Evolutionary conservation across 495 filamentous ascomycete species (phyloP).

Genomic region (Chaetomidium leptoderma): DNA sequence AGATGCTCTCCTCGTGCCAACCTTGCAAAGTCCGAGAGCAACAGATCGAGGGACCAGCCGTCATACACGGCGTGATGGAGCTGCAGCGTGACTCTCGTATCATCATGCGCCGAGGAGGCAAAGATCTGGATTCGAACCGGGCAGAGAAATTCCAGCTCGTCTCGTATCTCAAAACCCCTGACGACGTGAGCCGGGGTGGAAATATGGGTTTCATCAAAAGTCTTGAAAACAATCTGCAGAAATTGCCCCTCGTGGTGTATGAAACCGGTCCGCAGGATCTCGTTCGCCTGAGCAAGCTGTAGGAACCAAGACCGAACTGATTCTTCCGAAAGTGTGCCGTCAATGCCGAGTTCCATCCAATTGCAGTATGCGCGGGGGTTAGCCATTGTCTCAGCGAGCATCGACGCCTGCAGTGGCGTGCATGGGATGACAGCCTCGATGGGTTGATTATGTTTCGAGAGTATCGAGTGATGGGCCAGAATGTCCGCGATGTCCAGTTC

Average conservation of each 20-base stretch:
- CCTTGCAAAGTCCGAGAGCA: constrained; percentile 58
- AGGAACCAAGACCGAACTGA: constrained; percentile 46
- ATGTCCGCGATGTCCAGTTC: background rate
- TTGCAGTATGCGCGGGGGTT: constrained; percentile 64
- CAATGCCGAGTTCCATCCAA: constrained; percentile 59
- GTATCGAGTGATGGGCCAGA: background rate
- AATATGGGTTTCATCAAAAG: constrained; percentile 42
- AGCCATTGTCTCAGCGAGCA: constrained; percentile 64
- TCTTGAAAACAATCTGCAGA: constrained; percentile 59
- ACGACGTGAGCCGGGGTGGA: constrained; percentile 18
- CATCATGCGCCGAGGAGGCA: constrained; percentile 9
- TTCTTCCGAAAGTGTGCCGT: constrained; percentile 23
- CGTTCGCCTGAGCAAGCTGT: constrained; percentile 50
- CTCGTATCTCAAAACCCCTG: constrained; percentile 21
- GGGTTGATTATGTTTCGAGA: constrained; percentile 24
- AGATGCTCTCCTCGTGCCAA: constrained; percentile 32
- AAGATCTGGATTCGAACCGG: constrained; percentile 56
- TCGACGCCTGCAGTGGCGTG: constrained; percentile 68
- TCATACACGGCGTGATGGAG: constrained; percentile 81
- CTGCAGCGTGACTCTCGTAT: constrained; percentile 39
- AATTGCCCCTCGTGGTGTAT: constrained; percentile 49
- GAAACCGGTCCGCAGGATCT: constrained; percentile 70
- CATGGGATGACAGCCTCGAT: constrained; percentile 56
- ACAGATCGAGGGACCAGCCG: constrained; percentile 75
- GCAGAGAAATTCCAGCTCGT: constrained; percentile 45